Evolutionary conservation across 2,329 filamentous ascomycete species (phyloP), one percentile per base, ranked within the genome.

Genomic region (Fusarium lyarnte): DNA sequence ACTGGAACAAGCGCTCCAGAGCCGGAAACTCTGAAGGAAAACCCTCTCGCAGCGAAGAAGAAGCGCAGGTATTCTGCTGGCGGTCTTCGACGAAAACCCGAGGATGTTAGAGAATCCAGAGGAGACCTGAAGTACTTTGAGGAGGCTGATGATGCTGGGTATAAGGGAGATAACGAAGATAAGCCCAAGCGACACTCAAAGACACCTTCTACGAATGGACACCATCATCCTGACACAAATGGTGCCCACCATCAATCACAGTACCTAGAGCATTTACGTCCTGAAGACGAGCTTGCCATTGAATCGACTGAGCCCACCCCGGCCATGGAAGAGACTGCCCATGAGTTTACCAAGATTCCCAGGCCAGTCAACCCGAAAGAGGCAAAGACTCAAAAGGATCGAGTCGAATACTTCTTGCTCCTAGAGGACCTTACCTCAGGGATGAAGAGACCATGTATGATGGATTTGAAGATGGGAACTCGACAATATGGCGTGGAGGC

Each of bases 401-500:
- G 95, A 36, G 93, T 97, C 8, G 94, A 98, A 77, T 97, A 95
- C 79, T 99, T 99, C 79, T 85, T 99, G 19, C 87, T 99, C 2
- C 85, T 99, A 14, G 96, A 99, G 82, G 96, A 99, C 80, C 87
- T 99, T 52, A 99, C 96, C 2, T 93, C 95, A 4, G 95, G 95
- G 38, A 98, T 99, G 96, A 95, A 94, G 79, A 91, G 93, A 55
- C 96, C 96, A 9, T 98, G 96, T 82, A 97, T 99, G 66, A 92
- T 99, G 81, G 96, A 99, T 79, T 86, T 99, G 70, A 99, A 99
- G 81, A 99, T 99, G 96, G 96, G 96, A 25, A 99, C 96, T 12
- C 91, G 96, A 5, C 96, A 99, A 79, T 98, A 98, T 80, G 96
- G 96, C 12, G 90, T 98, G 17, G 95, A 98, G 75, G 96, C 96